These are phyloP conservation scores for Clausena lansium DNA, from an alignment of 345 rosid species.

Conservation along the genomic window DNA sequence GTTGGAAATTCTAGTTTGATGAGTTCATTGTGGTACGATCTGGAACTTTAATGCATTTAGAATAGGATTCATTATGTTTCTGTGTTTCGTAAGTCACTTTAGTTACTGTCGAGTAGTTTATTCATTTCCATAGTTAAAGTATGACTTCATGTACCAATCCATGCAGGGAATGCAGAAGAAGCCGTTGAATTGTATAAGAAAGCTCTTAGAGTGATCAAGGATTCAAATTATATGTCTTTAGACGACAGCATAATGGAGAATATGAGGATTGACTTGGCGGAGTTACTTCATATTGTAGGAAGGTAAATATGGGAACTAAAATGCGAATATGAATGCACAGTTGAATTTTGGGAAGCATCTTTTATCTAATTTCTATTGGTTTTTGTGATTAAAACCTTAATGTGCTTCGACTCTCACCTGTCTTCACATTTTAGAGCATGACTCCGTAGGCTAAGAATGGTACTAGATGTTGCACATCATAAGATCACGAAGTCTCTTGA, in stretches of 20 bases:
- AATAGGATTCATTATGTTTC: background rate
- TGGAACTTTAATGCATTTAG: background rate
- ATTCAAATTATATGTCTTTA: slow-evolving; percentile 51
- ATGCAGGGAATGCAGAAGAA: slow-evolving; percentile 66
- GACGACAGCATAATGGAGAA: slow-evolving; percentile 67
- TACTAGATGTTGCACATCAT: background rate
- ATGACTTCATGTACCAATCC: slow-evolving; percentile 11
- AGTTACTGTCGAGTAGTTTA: background rate
- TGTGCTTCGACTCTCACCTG: background rate
- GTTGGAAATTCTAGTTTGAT: background rate
- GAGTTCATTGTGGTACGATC: background rate
- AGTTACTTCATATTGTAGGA: slow-evolving; percentile 78
- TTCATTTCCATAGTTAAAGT: background rate
- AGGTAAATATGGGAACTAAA: slow-evolving; percentile 39
- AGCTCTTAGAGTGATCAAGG: slow-evolving; percentile 62
- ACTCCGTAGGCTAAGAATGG: background rate
- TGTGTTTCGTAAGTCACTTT: background rate
- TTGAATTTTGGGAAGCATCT: background rate
- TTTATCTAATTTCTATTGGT: background rate
- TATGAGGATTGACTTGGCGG: slow-evolving; percentile 88
- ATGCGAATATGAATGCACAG: background rate
- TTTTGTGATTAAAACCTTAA: background rate
- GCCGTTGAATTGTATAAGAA: slow-evolving; percentile 65
- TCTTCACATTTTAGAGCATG: background rate
- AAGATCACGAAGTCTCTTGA: background rate